These are phyloP conservation scores for Cytospora paraplurivora DNA, from an alignment of 2,329 filamentous ascomycete species.

Conservation along the genomic window DNA sequence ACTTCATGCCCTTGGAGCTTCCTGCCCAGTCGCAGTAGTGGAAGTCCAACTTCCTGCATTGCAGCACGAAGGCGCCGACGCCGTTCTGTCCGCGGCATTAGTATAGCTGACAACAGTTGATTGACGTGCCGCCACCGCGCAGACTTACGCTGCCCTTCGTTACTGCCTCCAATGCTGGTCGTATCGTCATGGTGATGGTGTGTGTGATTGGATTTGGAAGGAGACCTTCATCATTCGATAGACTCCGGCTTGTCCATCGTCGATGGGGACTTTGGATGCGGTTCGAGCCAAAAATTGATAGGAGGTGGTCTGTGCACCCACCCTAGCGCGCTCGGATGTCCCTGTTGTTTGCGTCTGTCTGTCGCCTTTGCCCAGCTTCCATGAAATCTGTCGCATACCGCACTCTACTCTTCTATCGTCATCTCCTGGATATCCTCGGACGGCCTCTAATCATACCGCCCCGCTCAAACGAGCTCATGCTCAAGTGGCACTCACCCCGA, in stretches of 20 bases:
- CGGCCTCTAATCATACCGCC: not conserved
- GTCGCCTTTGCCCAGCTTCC: slow-evolving; percentile 1
- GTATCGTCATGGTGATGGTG: slow-evolving; percentile 59
- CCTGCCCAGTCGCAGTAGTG: slow-evolving; percentile 97
- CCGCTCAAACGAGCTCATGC: not conserved
- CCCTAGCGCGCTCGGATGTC: slow-evolving; percentile 19
- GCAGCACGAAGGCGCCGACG: slow-evolving; percentile 92
- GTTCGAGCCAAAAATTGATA: slow-evolving; percentile 21
- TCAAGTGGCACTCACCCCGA: not conserved
- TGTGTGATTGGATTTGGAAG: slow-evolving; percentile 34
- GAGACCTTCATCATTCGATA: not conserved
- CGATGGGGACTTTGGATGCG: not conserved
- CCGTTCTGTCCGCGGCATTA: slow-evolving; percentile 69
- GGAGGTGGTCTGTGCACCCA: slow-evolving; percentile 11
- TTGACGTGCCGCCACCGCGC: too few species aligned
- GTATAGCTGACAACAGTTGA: not conserved
- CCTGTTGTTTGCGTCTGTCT: slow-evolving; percentile 12
- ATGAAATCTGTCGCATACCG: slow-evolving; percentile 23
- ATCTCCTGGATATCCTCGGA: too few species aligned
- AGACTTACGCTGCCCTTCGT: slow-evolving; percentile 56
- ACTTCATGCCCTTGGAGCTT: slow-evolving; percentile 95
- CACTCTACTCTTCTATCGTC: slow-evolving; percentile 1
- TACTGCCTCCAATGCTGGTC: slow-evolving; percentile 51
- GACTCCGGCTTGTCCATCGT: slow-evolving; percentile 1
- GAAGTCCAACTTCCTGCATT: slow-evolving; percentile 94